Conservation (phyloP, 352 stramenopile genomes). For the Phytophthora aleatoria region DNA sequence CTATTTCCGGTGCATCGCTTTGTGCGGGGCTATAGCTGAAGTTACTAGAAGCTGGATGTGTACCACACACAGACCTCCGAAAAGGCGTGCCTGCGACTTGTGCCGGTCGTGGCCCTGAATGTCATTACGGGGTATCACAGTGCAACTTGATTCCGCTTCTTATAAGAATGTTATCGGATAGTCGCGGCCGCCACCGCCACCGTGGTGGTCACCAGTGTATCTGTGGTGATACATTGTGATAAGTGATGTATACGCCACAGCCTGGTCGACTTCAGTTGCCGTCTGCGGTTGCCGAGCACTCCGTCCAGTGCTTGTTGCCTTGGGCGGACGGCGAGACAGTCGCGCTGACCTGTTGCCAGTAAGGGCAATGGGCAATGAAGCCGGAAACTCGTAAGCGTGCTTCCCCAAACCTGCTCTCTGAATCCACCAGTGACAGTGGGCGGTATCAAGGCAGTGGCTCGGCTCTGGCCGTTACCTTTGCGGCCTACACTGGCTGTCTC, state of each 20-base stretch:
- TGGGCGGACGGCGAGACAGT: not conserved
- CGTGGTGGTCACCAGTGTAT: too few relatives aligned
- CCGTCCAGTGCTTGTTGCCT: not conserved
- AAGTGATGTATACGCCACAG: too few relatives aligned
- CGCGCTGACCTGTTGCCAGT: conserved; percentile 2
- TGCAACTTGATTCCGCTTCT: conserved; percentile 13
- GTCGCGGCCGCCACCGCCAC: conserved; percentile 1
- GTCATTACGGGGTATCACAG: not conserved
- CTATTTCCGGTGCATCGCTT: conserved; percentile 6
- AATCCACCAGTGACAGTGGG: conserved; percentile 31
- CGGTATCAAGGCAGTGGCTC: conserved; percentile 27
- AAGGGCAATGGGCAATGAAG: conserved; percentile 18
- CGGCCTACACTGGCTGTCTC: conserved; percentile 31
- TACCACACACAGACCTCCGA: not conserved
- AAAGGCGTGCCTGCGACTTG: conserved; percentile 12
- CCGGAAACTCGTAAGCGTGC: conserved; percentile 14
- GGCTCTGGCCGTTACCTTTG: conserved; percentile 29
- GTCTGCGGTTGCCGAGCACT: too few relatives aligned
- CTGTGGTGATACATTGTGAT: not conserved
- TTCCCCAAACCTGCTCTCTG: conserved; percentile 32
- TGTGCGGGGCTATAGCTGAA: not conserved
- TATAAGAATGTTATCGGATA: conserved; percentile 3
- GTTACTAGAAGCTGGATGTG: not conserved
- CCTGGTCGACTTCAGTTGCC: too few relatives aligned
- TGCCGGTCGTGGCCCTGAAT: not conserved